Base-by-base conservation (phyloP, 192 early-diverging fungal genomes). In the Backusella liffmaniae region DNA sequence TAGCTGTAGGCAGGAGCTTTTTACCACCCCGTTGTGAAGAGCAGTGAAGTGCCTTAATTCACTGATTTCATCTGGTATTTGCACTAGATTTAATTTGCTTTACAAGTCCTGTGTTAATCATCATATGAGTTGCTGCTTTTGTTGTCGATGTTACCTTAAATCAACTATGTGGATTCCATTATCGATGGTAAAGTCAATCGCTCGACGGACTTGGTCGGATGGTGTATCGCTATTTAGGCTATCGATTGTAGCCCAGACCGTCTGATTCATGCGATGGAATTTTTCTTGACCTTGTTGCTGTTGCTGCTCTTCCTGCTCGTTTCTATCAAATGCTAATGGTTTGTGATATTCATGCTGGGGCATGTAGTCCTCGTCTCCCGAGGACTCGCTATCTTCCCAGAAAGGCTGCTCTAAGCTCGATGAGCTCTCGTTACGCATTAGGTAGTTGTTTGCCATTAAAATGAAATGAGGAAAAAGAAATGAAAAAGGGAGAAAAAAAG, bases 1-100 rank as follows among this genome's bases (percentile, higher is more conserved):
- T 5, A 87, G 46, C 74, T 87, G 83, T 10, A 87, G 67, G 21
- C 76, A 75, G 7, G 80, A 62, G 34, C 68, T 39, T 53, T 72
- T 74, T 18, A 81, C 65, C 6, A 62, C n/a, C 37, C 77, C 76
- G 44, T 81, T 77, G 3, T 44, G 62, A 7, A 81, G 15, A 7
- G 77, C 69, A 30, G 80, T 81, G 16, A 81, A 41, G 42, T 81
- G 56, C 34, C 65, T 67, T 23, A 81, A 46, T 59, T 81, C 80
- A 29, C 35, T 37, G 18, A 81, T 72, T 23, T 77, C 80, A 56
- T 75, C 36, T 8, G 80, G 80, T 41, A 81, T 75, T 35, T 81
- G 73, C 5, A 44, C 59, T 66, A 81, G 75, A 4, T 75, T 67
- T 15, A 73, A 41, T 16, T 80, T 72, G 37, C 79, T 80, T 68